These are phyloP conservation scores for Colletotrichum eremochloae DNA, from an alignment of 2,329 filamentous ascomycete genomes.

Conservation along the genomic window DNA sequence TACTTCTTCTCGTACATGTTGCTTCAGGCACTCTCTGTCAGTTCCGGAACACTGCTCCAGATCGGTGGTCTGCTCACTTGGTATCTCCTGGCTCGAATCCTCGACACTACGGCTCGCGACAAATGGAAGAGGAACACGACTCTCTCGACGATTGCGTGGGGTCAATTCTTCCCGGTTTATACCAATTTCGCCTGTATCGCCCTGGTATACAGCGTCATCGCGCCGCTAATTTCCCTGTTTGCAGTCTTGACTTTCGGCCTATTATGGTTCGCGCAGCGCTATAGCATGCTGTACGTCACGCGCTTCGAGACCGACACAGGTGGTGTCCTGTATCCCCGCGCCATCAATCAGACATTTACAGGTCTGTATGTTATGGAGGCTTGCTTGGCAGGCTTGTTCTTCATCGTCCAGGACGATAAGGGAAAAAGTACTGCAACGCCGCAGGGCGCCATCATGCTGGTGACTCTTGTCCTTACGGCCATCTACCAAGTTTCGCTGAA, in stretches of 20 bases:
- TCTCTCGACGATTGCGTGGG: constrained; percentile 86
- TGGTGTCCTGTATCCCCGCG: constrained; percentile 89
- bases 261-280: constrained; percentile 96
- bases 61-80: constrained; percentile 83
- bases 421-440: constrained; percentile 69
- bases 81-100: constrained; percentile 83
- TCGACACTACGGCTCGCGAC: constrained; percentile 84
- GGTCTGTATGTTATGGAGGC: constrained; percentile 96
- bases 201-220: constrained; percentile 88
- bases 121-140: constrained; percentile 90
- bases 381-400: constrained; percentile 89
- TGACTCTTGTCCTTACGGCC: constrained; percentile 77
- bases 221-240: constrained; percentile 92
- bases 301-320: constrained; percentile 92
- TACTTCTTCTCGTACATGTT: constrained; percentile 99
- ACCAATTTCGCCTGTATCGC: constrained; percentile 96
- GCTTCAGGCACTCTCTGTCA: constrained; percentile 90
- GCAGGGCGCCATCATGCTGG: constrained; percentile 88
- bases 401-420: constrained; percentile 77
- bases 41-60: constrained; percentile 89
- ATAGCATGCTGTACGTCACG: constrained; percentile 95
- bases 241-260: constrained; percentile 92
- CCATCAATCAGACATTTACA: constrained; percentile 95
- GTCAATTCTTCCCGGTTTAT: constrained; percentile 94
- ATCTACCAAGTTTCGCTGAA: constrained; percentile 87